Conservation (phyloP, 495 filamentous ascomycete species). For the Tricharina praecox region DNA sequence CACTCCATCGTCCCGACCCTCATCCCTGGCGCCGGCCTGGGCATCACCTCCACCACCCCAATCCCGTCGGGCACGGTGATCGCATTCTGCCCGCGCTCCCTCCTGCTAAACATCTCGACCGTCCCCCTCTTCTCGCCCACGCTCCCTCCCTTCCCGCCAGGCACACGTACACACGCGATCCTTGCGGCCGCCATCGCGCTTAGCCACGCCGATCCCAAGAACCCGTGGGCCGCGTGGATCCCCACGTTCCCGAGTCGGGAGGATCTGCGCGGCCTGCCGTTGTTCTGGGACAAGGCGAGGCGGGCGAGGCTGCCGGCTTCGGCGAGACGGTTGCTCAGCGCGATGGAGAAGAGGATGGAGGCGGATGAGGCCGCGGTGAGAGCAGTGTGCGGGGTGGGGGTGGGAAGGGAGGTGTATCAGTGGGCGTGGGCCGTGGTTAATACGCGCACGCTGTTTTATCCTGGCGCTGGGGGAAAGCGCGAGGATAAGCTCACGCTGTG, state of each 20-base stretch:
- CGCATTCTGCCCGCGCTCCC: neutral
- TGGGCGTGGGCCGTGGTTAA: constrained; percentile 60
- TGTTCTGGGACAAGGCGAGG: neutral
- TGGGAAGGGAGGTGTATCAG: neutral
- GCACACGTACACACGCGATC: neutral
- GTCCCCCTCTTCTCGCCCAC: neutral
- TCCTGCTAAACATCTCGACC: neutral
- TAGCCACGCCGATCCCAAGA: neutral
- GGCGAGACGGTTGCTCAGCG: neutral
- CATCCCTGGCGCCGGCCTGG: neutral
- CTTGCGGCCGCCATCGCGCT: neutral
- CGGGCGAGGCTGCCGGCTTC: neutral
- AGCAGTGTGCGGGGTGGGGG: constrained; percentile 35
- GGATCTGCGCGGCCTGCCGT: neutral
- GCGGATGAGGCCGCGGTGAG: constrained; percentile 39
- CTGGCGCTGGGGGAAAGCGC: constrained; percentile 34
- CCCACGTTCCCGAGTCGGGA: neutral
- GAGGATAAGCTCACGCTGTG: constrained; percentile 61
- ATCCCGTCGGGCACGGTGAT: neutral
- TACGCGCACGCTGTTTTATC: constrained; percentile 64
- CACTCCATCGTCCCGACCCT: neutral
- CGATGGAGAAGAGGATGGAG: constrained; percentile 46
- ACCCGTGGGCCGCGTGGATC: neutral
- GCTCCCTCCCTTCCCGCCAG: neutral
- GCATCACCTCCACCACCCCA: neutral